These are phyloP conservation scores for Astraeus odoratus DNA, from an alignment of 768 basidiomycete species.

Conservation along the genomic window DNA sequence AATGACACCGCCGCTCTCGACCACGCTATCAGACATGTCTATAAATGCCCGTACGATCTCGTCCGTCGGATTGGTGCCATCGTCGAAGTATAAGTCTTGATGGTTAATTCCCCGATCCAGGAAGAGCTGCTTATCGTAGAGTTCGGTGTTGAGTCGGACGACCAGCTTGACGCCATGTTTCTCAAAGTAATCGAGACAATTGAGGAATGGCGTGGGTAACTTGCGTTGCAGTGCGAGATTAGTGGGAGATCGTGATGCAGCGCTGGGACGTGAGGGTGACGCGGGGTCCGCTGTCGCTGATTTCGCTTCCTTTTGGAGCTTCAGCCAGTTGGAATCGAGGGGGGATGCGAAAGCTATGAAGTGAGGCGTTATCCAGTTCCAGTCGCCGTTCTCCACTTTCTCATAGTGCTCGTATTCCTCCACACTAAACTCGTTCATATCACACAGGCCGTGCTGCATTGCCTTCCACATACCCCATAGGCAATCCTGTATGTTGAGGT, in stretches of 20 bases:
- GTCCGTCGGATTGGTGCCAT: conserved; percentile 95
- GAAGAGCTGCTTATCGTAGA: conserved; percentile 82
- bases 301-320: conserved; percentile 61
- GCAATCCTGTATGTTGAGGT: conserved; percentile 89
- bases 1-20: conserved; percentile 74
- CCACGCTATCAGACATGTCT: conserved; percentile 70
- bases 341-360: conserved; percentile 95
- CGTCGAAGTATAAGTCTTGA: conserved; percentile 92
- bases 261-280: conserved; percentile 23
- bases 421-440: conserved; percentile 89
- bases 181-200: conserved; percentile 92
- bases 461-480: conserved; percentile 85
- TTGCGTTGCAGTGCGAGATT: conserved; percentile 68
- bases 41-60: conserved; percentile 93
- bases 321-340: conserved; percentile 74
- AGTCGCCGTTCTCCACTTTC: conserved; percentile 92
- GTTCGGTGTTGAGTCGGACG: conserved; percentile 86
- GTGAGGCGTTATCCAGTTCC: conserved; percentile 91
- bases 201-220: conserved; percentile 72
- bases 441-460: conserved; percentile 87
- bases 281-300: conserved; percentile 24
- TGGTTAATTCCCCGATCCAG: conserved; percentile 81
- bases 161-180: conserved; percentile 83
- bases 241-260: conserved; percentile 20
- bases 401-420: conserved; percentile 94